Conservation (phyloP, 2,329 filamentous ascomycete species). For the Diplodia seriata region DNA sequence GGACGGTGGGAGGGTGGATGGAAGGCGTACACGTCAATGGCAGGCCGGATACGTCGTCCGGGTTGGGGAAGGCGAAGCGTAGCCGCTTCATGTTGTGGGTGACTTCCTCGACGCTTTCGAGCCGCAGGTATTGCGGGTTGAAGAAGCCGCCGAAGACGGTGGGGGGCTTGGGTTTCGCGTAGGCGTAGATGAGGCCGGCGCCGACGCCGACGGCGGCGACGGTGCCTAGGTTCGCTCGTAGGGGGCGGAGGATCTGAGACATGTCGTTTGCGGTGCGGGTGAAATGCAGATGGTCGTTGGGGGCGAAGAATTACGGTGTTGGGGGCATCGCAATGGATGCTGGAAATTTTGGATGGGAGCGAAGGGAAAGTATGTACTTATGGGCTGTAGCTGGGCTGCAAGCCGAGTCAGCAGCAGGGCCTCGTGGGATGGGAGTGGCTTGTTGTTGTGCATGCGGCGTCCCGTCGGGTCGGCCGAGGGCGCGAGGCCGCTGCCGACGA, state of each 20-base stretch:
- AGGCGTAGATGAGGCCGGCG: conserved; percentile 16
- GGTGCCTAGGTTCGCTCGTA: conserved; percentile 2
- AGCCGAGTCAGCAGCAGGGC: background rate
- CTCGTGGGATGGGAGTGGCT: background rate
- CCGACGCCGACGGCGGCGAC: conserved; percentile 6
- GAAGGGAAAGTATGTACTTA: background rate
- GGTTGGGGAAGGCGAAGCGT: conserved; percentile 32
- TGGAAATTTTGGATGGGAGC: background rate
- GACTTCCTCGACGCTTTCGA: conserved; percentile 31
- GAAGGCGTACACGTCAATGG: conserved; percentile 55
- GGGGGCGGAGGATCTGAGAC: conserved; percentile 3
- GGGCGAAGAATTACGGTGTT: too few species aligned
- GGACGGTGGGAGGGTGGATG: too few species aligned
- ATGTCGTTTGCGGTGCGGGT: background rate
- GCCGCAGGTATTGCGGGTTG: conserved; percentile 18
- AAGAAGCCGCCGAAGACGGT: conserved; percentile 28
- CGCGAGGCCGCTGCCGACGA: background rate
- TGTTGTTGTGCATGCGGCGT: background rate
- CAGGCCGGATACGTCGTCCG: conserved; percentile 25
- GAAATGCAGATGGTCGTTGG: background rate
- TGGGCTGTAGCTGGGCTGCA: background rate
- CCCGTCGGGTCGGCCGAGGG: conserved; percentile 1
- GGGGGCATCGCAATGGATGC: background rate
- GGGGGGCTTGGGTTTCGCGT: background rate
- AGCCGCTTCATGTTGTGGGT: conserved; percentile 33